Evolutionary conservation across 805 yeast species (phyloP).

Genomic region (Naumovozyma dairenensis): DNA sequence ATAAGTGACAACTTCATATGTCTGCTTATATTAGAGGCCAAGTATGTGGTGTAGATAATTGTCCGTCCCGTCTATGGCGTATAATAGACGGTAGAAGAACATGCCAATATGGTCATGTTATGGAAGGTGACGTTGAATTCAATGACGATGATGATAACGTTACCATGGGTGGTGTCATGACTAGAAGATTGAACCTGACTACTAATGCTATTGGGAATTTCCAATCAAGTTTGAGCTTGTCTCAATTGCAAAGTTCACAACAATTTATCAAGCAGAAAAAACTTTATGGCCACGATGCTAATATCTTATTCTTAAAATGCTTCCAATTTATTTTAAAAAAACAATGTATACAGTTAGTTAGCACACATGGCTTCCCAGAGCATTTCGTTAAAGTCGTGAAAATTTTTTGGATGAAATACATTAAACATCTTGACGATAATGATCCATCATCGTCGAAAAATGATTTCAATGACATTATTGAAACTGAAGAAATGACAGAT

Average conservation of each 20-base stretch:
- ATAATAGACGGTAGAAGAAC: conserved; percentile 66
- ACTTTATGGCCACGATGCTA: conserved; percentile 42
- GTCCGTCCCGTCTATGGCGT: conserved; percentile 69
- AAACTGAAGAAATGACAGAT: conserved; percentile 9
- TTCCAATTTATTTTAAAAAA: conserved; percentile 42
- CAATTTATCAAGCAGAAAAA: conserved; percentile 12
- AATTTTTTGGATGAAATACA: conserved; percentile 29
- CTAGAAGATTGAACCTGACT: conserved; percentile 47
- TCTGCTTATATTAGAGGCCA: conserved; percentile 59
- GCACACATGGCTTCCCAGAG: conserved; percentile 24
- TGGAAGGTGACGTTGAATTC: conserved; percentile 66
- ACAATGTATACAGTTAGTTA: conserved; percentile 37
- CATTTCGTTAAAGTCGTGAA: conserved; percentile 30
- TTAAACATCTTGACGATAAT: conserved; percentile 9
- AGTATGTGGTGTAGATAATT: conserved; percentile 82
- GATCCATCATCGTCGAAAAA: conserved; percentile 3
- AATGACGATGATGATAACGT: conserved; percentile 74
- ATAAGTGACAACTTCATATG: conserved; percentile 9
- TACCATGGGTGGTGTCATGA: conserved; percentile 31
- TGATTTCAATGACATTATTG: conserved; percentile 6
- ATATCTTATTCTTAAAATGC: conserved; percentile 34
- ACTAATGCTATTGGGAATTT: conserved; percentile 33
- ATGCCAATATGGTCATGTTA: conserved; percentile 87
- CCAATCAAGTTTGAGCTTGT: conserved; percentile 25
- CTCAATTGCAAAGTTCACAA: conserved; percentile 18